Base-by-base conservation (phyloP, 495 filamentous ascomycete genomes). In the Aspergillus ostianus region DNA sequence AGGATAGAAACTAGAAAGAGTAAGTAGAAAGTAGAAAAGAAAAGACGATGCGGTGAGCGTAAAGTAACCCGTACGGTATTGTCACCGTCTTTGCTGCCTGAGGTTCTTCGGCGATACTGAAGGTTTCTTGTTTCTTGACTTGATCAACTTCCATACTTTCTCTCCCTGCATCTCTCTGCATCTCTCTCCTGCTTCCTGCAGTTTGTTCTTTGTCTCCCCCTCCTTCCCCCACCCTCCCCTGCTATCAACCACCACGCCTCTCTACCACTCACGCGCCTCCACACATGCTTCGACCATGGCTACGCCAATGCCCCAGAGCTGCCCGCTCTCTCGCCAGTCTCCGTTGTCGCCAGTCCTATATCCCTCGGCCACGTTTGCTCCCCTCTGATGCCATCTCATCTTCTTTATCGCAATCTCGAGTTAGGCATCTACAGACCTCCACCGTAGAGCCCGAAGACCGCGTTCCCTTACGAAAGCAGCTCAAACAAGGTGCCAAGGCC, bases 401-500 rank as follows among this genome's bases (percentile, higher is more conserved):
- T 49, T 49, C 36, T 41, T 41, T 41, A 13, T 41, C 36, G 36
- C 13, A 12, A 15, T 41, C 49, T 17, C 48, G 64, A 50, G 45
- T 45, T 46, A 70, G 67, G 59, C 61, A 21, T 52, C 65, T 70
- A 49, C 65, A 73, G 32, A 69, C 71, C 0, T 44, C 62, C 15
- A 36, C 64, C 15, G 41, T 67, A 18, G 62, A 66, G 18, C 60
- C 68, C 13, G 46, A 58, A 55, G 73, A 76, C 50, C 68, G 60
- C 50, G 60, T 83, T 4, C 87, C 90, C 4, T 80, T 91, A 27
- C 83, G 89, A 21, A 92, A 92, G 65, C 84, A 89, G 64, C 78
- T 91, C 56, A 91, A 91, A 65, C 87, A 90, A 55, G 84, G 87
- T 58, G 85, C 85, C 6, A 91, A 86, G 65, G 66, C 71, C 30